Percentiles rank a stretch among this genome's conserved stretches.
Conservation (phyloP, 2,329 filamentous ascomycete genomes). For the Lachnellula cervina region DNA sequence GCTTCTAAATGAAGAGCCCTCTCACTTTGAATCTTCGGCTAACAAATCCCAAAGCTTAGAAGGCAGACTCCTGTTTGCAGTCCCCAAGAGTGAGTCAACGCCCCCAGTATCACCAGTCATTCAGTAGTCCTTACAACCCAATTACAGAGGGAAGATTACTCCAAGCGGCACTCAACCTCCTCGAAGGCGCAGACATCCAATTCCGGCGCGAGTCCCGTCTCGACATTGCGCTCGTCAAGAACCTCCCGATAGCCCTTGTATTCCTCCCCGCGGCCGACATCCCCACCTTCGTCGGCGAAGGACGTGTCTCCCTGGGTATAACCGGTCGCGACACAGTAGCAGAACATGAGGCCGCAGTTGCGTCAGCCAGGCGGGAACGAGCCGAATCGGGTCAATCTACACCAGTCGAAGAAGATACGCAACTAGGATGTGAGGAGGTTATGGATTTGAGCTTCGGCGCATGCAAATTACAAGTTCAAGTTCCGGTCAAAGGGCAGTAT, state of each 20-base stretch:
- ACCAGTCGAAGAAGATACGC: constrained; percentile 36
- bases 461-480: constrained; percentile 96
- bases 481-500: constrained; percentile 77
- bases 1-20: constrained; percentile 41
- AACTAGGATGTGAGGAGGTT: constrained; percentile 66
- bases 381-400: constrained; percentile 44
- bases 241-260: constrained; percentile 88
- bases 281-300: constrained; percentile 94
- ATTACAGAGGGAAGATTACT: constrained; percentile 83
- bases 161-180: constrained; percentile 80
- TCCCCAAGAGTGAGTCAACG: constrained; percentile 83
- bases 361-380: constrained; percentile 43
- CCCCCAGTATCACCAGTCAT: constrained; percentile 6
- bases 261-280: constrained; percentile 98
- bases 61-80: constrained; percentile 88
- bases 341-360: constrained; percentile 72
- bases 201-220: constrained; percentile 92
- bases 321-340: constrained; percentile 89
- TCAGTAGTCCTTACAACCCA: neutral
- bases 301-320: constrained; percentile 88
- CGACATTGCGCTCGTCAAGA: constrained; percentile 97
- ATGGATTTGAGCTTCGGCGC: constrained; percentile 85
- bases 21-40: constrained; percentile 35
- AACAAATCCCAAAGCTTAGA: constrained; percentile 61
- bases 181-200: constrained; percentile 91